phyloP scores from a whole-genome alignment of 495 filamentous ascomycete species.

The Entonaema liquescens region DNA sequence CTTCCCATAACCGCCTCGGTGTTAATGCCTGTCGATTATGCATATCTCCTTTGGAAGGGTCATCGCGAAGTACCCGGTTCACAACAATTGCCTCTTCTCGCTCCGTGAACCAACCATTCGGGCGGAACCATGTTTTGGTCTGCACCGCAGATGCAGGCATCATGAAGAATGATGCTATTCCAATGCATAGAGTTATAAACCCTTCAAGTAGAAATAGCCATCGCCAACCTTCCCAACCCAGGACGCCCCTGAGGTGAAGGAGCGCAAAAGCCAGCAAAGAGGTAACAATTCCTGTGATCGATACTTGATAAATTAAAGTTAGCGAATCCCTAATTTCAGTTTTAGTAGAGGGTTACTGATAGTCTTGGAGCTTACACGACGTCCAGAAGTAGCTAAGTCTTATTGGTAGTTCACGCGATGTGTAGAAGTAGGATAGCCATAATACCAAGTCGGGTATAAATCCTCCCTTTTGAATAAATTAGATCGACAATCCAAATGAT shows the following conservation, averaged over 20 bases:
- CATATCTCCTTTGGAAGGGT: conserved; percentile 66
- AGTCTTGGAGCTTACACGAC: conserved; percentile 26
- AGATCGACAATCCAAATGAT: not conserved
- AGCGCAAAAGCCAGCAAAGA: conserved; percentile 63
- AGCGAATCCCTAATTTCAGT: not conserved
- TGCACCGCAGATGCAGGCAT: conserved; percentile 64
- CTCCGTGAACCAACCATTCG: conserved; percentile 62
- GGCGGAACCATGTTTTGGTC: conserved; percentile 60
- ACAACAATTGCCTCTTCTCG: conserved; percentile 62
- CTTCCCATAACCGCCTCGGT: conserved; percentile 63
- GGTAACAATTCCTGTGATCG: conserved; percentile 60
- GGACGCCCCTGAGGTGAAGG: conserved; percentile 59
- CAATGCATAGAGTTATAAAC: conserved; percentile 60
- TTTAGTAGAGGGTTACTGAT: not conserved
- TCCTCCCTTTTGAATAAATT: conserved; percentile 50
- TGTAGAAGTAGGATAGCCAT: conserved; percentile 65
- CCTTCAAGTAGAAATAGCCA: conserved; percentile 68
- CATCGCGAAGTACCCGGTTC: conserved; percentile 60
- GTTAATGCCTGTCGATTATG: conserved; percentile 70
- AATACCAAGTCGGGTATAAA: conserved; percentile 63
- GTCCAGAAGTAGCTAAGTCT: conserved; percentile 66
- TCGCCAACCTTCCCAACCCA: conserved; percentile 66
- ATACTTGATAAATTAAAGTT: conserved; percentile 36
- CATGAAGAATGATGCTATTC: conserved; percentile 61
- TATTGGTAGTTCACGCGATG: conserved; percentile 58